A percentile compares a stretch with the other conserved stretches of the same genome.
phyloP scores from a whole-genome alignment of 164 flowering plant species.

The Vitis cinerea region DNA sequence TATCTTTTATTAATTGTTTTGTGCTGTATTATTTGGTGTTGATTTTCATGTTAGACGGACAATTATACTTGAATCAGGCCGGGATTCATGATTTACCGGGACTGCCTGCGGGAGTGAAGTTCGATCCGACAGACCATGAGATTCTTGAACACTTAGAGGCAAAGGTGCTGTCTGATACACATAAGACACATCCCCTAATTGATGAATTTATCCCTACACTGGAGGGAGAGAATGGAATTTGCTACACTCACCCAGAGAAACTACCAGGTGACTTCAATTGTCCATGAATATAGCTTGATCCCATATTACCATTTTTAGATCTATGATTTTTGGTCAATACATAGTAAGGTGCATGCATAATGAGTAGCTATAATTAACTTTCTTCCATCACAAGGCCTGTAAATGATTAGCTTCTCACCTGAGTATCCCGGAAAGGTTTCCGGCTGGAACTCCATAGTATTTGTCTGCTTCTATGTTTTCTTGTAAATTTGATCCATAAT shows the following conservation, averaged over 20 bases:
- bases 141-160: conserved; percentile 85
- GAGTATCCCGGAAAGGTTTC: too few species aligned
- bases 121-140: conserved; percentile 90
- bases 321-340: background rate
- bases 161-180: conserved; percentile 51
- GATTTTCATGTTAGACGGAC: background rate
- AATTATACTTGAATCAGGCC: conserved; percentile 21
- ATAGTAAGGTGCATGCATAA: background rate
- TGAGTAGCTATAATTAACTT: background rate
- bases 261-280: conserved; percentile 56
- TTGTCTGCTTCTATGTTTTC: too few species aligned
- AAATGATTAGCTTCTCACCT: background rate
- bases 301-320: background rate
- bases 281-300: background rate
- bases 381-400: background rate
- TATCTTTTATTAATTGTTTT: background rate
- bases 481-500: too few species aligned
- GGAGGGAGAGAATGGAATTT: conserved; percentile 88
- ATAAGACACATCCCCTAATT: conserved; percentile 75
- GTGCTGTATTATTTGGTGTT: background rate
- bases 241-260: conserved; percentile 94
- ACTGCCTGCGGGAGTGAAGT: conserved; percentile 94
- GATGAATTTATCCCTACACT: conserved; percentile 91
- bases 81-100: conserved; percentile 78
- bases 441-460: background rate